These are phyloP conservation scores for Omphalotus olearius DNA, from an alignment of 1,284 basidiomycete genomes.

Conservation along the genomic window DNA sequence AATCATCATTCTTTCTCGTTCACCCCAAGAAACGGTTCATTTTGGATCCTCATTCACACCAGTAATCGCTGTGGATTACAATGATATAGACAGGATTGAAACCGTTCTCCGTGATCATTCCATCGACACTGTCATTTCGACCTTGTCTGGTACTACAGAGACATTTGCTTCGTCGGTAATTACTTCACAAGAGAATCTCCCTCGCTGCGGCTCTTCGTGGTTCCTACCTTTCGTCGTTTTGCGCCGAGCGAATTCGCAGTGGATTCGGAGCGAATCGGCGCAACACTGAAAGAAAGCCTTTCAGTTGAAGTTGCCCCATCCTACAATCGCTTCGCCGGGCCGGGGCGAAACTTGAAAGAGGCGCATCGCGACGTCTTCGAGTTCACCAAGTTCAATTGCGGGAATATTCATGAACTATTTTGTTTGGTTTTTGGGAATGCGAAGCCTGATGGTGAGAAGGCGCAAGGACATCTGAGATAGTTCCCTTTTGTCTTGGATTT, in stretches of 20 bases:
- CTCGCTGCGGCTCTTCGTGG: slow-evolving; percentile 3
- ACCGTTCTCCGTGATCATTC: background rate
- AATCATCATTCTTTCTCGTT: slow-evolving; percentile 10
- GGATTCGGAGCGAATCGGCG: slow-evolving; percentile 3
- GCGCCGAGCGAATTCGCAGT: slow-evolving; percentile 7
- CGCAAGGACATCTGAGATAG: slow-evolving; percentile 6
- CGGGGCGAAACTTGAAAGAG: background rate
- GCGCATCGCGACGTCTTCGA: slow-evolving; percentile 1
- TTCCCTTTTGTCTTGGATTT: slow-evolving; percentile 9
- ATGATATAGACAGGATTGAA: background rate
- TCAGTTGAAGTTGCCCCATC: slow-evolving; percentile 2
- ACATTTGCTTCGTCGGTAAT: background rate
- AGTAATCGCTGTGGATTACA: slow-evolving; percentile 10
- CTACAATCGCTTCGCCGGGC: slow-evolving; percentile 1
- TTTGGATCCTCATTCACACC: slow-evolving; percentile 2
- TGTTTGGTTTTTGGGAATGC: slow-evolving; percentile 6
- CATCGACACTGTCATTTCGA: slow-evolving; percentile 10
- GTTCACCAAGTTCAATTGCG: slow-evolving; percentile 7
- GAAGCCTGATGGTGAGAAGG: slow-evolving; percentile 8
- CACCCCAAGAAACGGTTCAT: background rate
- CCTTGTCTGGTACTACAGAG: background rate
- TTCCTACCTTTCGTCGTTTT: slow-evolving; percentile 7
- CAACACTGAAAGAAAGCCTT: background rate
- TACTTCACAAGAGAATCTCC: slow-evolving; percentile 4
- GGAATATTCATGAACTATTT: slow-evolving; percentile 12